Evolutionary conservation across 371 early-diverging fungal species (phyloP).

Genomic region (Rhizomucor miehei): DNA sequence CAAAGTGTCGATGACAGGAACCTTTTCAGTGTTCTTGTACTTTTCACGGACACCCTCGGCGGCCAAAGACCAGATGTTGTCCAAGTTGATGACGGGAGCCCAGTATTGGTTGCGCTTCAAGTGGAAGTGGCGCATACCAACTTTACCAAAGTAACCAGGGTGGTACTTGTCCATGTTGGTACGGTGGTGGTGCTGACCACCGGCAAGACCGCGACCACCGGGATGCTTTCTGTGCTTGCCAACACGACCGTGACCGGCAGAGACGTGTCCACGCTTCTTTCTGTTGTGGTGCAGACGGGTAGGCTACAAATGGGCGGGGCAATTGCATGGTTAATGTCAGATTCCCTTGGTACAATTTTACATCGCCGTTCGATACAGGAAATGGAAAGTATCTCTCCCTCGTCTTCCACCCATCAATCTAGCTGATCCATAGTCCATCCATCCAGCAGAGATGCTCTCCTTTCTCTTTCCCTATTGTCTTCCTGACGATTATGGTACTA

Average conservation of each 20-base stretch:
- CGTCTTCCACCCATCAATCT: background rate
- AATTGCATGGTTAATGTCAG: background rate
- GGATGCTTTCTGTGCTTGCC: constrained; percentile 99
- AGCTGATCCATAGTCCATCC: constrained; percentile 11
- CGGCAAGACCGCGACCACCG: constrained; percentile 99
- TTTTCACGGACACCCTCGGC: constrained; percentile 88
- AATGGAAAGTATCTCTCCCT: background rate
- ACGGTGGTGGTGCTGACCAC: constrained; percentile 99
- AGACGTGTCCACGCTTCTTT: constrained; percentile 93
- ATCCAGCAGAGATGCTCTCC: background rate
- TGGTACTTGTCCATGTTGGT: constrained; percentile 99
- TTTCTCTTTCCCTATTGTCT: constrained; percentile 1
- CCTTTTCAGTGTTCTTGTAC: constrained; percentile 86
- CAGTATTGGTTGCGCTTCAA: constrained; percentile 90
- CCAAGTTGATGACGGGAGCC: constrained; percentile 90
- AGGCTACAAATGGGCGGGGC: constrained; percentile 51
- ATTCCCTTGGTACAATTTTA: background rate
- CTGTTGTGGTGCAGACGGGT: constrained; percentile 84
- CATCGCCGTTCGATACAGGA: background rate
- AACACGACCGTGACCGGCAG: constrained; percentile 93
- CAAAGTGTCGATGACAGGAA: constrained; percentile 93
- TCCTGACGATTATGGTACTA: no score
- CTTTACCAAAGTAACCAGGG: constrained; percentile 99
- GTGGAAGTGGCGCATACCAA: constrained; percentile 99
- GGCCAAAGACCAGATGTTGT: constrained; percentile 95